These are phyloP conservation scores for Paecilomyces fulvus DNA, from an alignment of 2,329 filamentous ascomycete genomes.

Conservation along the genomic window DNA sequence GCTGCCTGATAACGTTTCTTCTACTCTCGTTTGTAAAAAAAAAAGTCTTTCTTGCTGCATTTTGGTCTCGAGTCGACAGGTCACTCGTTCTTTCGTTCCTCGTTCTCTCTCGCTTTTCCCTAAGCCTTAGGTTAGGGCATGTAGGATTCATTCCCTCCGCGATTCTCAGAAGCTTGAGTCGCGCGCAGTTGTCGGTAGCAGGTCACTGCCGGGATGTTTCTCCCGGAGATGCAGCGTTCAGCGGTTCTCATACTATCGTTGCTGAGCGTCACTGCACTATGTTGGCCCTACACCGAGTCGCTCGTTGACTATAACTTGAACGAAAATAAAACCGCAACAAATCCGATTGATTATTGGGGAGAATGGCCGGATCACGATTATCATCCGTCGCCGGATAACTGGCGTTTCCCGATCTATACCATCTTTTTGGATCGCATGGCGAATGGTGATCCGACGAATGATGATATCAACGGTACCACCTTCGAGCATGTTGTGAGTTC, in stretches of 20 bases:
- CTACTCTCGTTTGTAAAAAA: background rate
- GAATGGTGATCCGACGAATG: constrained; percentile 51
- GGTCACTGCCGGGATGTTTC: background rate
- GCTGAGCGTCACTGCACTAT: background rate
- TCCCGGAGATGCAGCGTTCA: background rate
- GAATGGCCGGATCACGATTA: constrained; percentile 41
- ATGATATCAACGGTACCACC: constrained; percentile 46
- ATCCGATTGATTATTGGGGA: constrained; percentile 47
- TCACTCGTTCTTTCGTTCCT: background rate
- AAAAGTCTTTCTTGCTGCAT: background rate
- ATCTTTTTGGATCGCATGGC: constrained; percentile 51
- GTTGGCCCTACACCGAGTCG: constrained; percentile 32
- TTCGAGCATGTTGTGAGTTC: constrained; percentile 48
- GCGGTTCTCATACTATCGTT: background rate
- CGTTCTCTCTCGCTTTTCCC: background rate
- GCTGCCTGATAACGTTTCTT: background rate
- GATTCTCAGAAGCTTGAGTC: background rate
- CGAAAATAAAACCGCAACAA: constrained; percentile 42
- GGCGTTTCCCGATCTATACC: constrained; percentile 54
- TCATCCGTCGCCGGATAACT: constrained; percentile 44
- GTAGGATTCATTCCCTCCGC: background rate
- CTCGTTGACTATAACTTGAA: constrained; percentile 49
- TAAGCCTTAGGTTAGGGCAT: background rate
- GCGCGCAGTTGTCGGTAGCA: background rate
- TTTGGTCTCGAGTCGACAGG: background rate